These are phyloP conservation scores for Mycena venus DNA, from an alignment of 768 basidiomycete genomes.

Conservation along the genomic window DNA sequence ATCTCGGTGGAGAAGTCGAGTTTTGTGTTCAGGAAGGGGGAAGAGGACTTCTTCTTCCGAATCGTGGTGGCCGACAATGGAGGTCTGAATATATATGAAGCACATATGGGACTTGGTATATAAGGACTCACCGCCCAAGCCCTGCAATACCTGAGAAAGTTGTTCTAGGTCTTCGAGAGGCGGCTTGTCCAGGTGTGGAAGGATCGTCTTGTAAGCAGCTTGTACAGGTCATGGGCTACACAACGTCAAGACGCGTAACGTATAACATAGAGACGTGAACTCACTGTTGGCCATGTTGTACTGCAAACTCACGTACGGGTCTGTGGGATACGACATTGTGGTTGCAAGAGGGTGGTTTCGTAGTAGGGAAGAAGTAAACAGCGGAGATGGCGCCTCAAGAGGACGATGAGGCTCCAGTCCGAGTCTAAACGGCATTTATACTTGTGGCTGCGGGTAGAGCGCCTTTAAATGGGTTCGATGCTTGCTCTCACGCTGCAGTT, in stretches of 20 bases:
- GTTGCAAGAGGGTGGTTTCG: neutral
- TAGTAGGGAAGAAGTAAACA: constrained; percentile 27
- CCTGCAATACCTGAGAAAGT: constrained; percentile 56
- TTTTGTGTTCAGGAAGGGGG: constrained; percentile 49
- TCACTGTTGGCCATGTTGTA: constrained; percentile 34
- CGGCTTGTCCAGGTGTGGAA: constrained; percentile 48
- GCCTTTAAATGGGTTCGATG: neutral
- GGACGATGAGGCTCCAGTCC: constrained; percentile 6
- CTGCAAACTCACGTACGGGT: constrained; percentile 25
- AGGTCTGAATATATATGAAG: constrained; percentile 2
- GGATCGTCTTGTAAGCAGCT: constrained; percentile 52
- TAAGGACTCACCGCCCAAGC: constrained; percentile 44
- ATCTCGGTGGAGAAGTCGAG: constrained; percentile 54
- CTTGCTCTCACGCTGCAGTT: neutral
- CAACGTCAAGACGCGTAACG: neutral
- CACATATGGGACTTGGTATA: neutral
- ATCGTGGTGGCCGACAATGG: constrained; percentile 52
- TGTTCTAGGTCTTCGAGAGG: constrained; percentile 50
- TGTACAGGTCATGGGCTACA: constrained; percentile 51
- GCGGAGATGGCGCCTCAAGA: constrained; percentile 17
- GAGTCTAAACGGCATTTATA: constrained; percentile 15
- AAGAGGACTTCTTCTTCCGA: constrained; percentile 54
- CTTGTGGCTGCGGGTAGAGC: neutral
- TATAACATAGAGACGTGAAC: neutral
- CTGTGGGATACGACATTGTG: constrained; percentile 4